These are phyloP conservation scores for Penicillium atrosanguineum DNA, from an alignment of 495 filamentous ascomycete species.

Conservation along the genomic window DNA sequence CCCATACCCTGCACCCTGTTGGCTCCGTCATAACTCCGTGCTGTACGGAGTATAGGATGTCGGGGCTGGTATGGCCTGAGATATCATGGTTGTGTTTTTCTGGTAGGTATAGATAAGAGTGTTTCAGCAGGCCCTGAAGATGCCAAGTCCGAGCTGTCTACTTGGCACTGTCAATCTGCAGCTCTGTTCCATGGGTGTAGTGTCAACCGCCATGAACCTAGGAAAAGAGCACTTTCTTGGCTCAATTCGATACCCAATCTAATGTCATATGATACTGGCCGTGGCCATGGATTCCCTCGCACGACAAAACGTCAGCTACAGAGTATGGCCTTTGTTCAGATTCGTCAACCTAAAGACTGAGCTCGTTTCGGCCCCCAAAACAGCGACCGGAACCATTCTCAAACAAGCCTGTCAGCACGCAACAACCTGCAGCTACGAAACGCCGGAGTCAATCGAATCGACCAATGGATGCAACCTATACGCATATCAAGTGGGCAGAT, in stretches of 20 bases:
- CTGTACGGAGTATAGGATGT: background rate
- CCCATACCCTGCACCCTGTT: background rate
- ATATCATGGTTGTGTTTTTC: background rate
- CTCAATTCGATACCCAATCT: background rate
- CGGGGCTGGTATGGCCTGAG: background rate
- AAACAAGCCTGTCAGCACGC: constrained; percentile 1
- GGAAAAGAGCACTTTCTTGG: background rate
- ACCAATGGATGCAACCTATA: background rate
- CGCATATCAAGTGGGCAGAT: background rate
- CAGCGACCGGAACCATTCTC: background rate
- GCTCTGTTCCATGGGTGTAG: background rate
- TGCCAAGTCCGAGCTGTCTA: background rate
- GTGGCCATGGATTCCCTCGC: background rate
- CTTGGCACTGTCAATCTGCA: background rate
- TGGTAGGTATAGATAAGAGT: background rate
- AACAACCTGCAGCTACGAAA: constrained; percentile 11
- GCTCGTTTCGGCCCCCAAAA: constrained; percentile 7
- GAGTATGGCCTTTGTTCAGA: no score
- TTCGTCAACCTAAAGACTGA: background rate
- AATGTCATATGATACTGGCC: background rate
- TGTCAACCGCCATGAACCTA: background rate
- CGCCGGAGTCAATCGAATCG: constrained; percentile 4
- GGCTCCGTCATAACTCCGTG: background rate
- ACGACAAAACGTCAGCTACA: background rate
- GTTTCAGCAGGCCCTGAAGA: background rate